Percentiles rank a stretch among this genome's conserved stretches.
Conservation (phyloP, 768 basidiomycete species). For the Trametes elegans region DNA sequence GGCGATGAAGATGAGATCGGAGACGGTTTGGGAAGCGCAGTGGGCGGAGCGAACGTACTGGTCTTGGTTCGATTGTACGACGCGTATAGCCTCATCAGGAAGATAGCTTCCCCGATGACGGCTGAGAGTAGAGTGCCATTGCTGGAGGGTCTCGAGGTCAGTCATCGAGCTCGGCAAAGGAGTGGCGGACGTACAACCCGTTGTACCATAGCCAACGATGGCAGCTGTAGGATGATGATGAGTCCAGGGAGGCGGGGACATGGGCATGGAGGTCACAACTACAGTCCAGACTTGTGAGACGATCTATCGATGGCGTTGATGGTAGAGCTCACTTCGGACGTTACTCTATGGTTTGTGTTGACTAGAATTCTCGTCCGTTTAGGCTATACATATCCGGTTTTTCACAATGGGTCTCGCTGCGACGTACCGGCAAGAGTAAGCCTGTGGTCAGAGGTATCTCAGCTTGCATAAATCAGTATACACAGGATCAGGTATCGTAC, state of each 20-base stretch:
- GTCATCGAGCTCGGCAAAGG: background rate
- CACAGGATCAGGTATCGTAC: background rate
- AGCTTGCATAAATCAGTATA: background rate
- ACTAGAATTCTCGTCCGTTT: no score
- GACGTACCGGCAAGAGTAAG: background rate
- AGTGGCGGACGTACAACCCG: background rate
- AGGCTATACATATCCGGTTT: no score
- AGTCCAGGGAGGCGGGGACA: background rate
- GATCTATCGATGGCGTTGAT: background rate
- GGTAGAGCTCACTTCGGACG: background rate
- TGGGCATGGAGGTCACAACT: background rate
- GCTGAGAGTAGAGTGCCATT: constrained; percentile 10
- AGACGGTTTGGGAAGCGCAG: background rate
- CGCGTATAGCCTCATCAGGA: constrained; percentile 12
- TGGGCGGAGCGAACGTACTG: background rate
- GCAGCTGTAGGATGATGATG: background rate
- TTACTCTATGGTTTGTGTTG: background rate
- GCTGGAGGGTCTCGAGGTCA: background rate
- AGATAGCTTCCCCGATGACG: constrained; percentile 7
- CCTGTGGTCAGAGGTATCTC: background rate
- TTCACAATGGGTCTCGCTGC: no score
- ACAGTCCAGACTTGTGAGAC: background rate
- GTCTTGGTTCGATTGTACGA: constrained; percentile 3
- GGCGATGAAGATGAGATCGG: background rate
- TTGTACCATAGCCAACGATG: constrained; percentile 9